These are phyloP conservation scores for Sclerospora graminicola DNA, from an alignment of 352 stramenopile genomes.

Conservation along the genomic window DNA sequence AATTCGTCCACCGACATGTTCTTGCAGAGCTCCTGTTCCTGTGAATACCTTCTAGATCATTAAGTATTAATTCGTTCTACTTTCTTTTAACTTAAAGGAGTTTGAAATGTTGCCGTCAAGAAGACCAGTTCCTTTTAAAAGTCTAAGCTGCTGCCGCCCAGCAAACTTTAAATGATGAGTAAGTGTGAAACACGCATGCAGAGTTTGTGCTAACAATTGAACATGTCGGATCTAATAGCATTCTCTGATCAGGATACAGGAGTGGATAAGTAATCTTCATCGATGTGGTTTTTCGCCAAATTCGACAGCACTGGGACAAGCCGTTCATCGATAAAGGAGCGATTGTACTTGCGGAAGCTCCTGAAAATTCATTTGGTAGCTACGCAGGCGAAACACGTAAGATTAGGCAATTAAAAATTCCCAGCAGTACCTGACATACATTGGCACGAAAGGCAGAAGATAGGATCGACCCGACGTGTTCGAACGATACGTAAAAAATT, in stretches of 20 bases:
- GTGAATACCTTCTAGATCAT: too few relatives aligned
- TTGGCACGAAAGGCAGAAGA: conserved; percentile 86
- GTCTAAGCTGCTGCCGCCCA: conserved; percentile 94
- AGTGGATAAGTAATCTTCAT: conserved; percentile 73
- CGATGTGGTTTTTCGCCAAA: conserved; percentile 95
- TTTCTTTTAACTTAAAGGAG: too few relatives aligned
- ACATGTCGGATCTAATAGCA: conserved; percentile 84
- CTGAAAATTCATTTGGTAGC: conserved; percentile 87
- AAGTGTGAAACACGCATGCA: conserved; percentile 94
- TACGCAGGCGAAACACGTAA: conserved; percentile 12
- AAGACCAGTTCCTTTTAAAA: conserved; percentile 96
- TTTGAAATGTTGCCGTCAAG: conserved; percentile 95
- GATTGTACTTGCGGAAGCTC: conserved; percentile 84
- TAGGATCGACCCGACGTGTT: conserved; percentile 93
- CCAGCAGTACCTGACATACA: conserved; percentile 21
- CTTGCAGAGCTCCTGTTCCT: conserved; percentile 89
- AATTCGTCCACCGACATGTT: conserved; percentile 96
- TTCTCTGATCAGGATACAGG: conserved; percentile 30
- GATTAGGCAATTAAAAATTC: neutral
- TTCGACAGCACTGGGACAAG: conserved; percentile 92
- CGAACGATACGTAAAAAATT: conserved; percentile 94
- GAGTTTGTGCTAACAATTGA: conserved; percentile 86
- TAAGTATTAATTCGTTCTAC: too few relatives aligned
- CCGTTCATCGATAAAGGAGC: conserved; percentile 88
- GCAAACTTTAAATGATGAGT: conserved; percentile 97